Conservation (phyloP, 2,329 filamentous ascomycete genomes). For the Fusarium penzigii region DNA sequence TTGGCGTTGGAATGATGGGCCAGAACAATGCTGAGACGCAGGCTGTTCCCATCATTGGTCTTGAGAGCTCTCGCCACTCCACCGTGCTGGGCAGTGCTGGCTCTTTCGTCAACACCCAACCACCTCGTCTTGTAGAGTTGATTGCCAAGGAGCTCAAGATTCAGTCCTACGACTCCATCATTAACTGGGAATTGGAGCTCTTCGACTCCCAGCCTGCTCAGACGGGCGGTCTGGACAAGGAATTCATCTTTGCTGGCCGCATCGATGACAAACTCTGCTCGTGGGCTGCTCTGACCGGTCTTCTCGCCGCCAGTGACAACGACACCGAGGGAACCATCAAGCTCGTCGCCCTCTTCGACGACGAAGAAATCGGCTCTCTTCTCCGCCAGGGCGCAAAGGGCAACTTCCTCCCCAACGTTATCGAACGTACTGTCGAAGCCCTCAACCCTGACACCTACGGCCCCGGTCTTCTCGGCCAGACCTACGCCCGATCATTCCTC, state of each 20-base stretch:
- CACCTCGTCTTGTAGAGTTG: conserved; percentile 78
- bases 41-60: conserved; percentile 89
- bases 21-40: conserved; percentile 83
- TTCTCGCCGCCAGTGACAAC: conserved; percentile 66
- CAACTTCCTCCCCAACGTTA: conserved; percentile 80
- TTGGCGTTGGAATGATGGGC: conserved; percentile 73
- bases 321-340: conserved; percentile 72
- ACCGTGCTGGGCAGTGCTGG: conserved; percentile 58
- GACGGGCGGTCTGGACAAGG: conserved; percentile 81
- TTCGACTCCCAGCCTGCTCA: conserved; percentile 87
- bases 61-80: conserved; percentile 65
- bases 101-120: conserved; percentile 81
- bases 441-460: conserved; percentile 56
- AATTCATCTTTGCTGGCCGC: conserved; percentile 92
- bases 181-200: conserved; percentile 97
- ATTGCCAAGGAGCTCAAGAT: conserved; percentile 80
- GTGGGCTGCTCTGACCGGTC: conserved; percentile 83
- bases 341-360: conserved; percentile 91
- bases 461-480: conserved; percentile 70
- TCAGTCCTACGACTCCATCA: conserved; percentile 67
- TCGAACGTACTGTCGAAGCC: conserved; percentile 79
- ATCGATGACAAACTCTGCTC: conserved; percentile 98
- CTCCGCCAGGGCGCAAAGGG: conserved; percentile 86
- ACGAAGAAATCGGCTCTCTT: conserved; percentile 92
- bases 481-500: conserved; percentile 89